A percentile compares a stretch with the other conserved stretches of the same genome.
Conservation (phyloP, 2,329 filamentous ascomycete species). For the Xylariaceae sp. region DNA sequence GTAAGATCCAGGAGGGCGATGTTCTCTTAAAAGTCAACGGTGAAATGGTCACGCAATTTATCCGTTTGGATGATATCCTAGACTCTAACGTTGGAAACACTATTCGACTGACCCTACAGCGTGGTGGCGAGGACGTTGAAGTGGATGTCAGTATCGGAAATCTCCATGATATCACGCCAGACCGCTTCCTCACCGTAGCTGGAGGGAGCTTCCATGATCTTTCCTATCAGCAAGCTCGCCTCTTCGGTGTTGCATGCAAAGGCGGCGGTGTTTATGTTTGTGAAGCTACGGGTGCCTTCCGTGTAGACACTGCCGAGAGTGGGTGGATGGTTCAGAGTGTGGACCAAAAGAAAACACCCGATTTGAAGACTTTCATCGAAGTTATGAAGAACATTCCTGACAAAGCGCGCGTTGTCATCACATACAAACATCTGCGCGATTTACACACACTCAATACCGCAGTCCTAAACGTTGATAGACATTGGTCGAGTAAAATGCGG, state of each 20-base stretch:
- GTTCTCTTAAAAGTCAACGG: conserved; percentile 90
- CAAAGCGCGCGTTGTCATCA: conserved; percentile 80
- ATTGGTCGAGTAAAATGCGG: conserved; percentile 95
- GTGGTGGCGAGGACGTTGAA: conserved; percentile 82
- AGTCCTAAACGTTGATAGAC: conserved; percentile 87
- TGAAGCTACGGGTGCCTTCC: conserved; percentile 91
- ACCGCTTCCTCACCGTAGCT: conserved; percentile 90
- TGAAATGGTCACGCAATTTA: conserved; percentile 88
- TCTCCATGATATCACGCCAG: conserved; percentile 89
- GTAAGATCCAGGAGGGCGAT: conserved; percentile 89
- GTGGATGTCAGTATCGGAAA: conserved; percentile 83
- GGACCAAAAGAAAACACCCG: conserved; percentile 84
- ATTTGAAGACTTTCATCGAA: conserved; percentile 83
- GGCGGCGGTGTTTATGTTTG: conserved; percentile 79
- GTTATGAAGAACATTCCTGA: conserved; percentile 86
- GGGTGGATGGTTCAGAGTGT: conserved; percentile 93
- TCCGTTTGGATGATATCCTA: conserved; percentile 83
- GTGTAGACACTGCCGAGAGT: conserved; percentile 83
- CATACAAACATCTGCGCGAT: conserved; percentile 92
- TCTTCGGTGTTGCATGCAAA: conserved; percentile 87
- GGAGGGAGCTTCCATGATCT: conserved; percentile 93
- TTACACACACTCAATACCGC: conserved; percentile 91
- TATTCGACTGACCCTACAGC: conserved; percentile 79
- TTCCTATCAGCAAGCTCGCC: conserved; percentile 94
- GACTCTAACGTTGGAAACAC: conserved; percentile 78